These are phyloP conservation scores for Stereum hirsutum DNA, from an alignment of 1,284 basidiomycete species.

Conservation along the genomic window DNA sequence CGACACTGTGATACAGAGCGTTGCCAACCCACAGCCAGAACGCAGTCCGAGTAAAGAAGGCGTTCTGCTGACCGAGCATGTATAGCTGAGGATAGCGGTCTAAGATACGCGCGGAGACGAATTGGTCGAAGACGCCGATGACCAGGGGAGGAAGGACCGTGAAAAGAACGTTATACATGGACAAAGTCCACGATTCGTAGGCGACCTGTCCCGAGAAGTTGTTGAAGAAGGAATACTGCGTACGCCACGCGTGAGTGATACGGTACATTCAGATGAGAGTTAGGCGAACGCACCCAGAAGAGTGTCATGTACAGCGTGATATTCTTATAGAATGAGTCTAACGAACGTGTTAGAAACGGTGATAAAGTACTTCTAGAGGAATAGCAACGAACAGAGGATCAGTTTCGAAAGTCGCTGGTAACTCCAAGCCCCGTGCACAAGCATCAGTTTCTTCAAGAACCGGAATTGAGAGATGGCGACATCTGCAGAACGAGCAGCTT, in stretches of 20 bases:
- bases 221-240: constrained; percentile 94
- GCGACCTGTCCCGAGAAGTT: constrained; percentile 98
- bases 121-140: constrained; percentile 97
- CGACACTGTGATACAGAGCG: constrained; percentile 89
- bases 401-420: constrained; percentile 93
- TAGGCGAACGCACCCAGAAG: constrained; percentile 74
- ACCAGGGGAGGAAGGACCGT: constrained; percentile 94
- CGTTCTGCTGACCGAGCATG: constrained; percentile 84
- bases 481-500: constrained; percentile 95
- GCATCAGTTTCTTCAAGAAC: constrained; percentile 90
- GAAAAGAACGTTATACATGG: constrained; percentile 89
- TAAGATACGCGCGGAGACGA: constrained; percentile 92
- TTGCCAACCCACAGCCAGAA: constrained; percentile 97
- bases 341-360: neutral
- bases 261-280: neutral
- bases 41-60: constrained; percentile 84
- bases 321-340: constrained; percentile 95
- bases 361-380: neutral
- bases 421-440: constrained; percentile 98
- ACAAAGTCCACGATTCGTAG: constrained; percentile 98
- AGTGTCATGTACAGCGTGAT: constrained; percentile 97
- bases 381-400: constrained; percentile 69
- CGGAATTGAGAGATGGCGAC: constrained; percentile 98
- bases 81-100: constrained; percentile 98
- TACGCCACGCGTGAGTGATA: constrained; percentile 5